Conservation (phyloP, 768 basidiomycete genomes). For the Calocybe indica region DNA sequence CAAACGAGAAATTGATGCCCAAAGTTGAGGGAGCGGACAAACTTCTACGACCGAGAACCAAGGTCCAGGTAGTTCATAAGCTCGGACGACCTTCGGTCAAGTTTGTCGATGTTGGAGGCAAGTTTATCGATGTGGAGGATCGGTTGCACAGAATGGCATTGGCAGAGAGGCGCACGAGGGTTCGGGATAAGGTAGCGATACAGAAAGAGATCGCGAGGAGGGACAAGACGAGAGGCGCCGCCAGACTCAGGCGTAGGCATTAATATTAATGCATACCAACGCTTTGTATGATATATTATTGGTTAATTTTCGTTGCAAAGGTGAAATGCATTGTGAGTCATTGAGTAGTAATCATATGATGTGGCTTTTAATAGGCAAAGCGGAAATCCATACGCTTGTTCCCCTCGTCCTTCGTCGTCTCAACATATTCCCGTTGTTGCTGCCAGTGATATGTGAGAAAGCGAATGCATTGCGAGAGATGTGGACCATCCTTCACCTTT, state of each 20-base stretch:
- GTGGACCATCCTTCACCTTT: constrained; percentile 27
- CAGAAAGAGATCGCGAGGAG: no score
- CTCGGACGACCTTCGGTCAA: constrained; percentile 49
- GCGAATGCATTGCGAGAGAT: neutral
- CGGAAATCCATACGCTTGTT: constrained; percentile 58
- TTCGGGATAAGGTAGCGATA: no score
- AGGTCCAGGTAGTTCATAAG: constrained; percentile 31
- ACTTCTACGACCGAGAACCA: constrained; percentile 28
- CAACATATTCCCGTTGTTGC: constrained; percentile 53
- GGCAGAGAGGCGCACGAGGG: constrained; percentile 39
- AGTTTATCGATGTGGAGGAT: constrained; percentile 58
- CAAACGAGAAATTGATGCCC: constrained; percentile 32
- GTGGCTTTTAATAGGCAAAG: constrained; percentile 42
- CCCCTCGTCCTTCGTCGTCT: constrained; percentile 56
- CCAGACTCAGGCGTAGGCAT: no score
- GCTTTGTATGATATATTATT: no score
- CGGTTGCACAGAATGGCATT: constrained; percentile 42
- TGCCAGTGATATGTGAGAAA: constrained; percentile 13
- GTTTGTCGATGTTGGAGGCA: constrained; percentile 71
- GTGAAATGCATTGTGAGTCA: no score
- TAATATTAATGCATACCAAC: no score
- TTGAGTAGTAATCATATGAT: no score
- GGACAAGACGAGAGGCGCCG: no score
- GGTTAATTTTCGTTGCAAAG: no score
- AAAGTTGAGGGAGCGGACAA: constrained; percentile 28